phyloP scores from a whole-genome alignment of 2,329 filamentous ascomycete genomes.

The Blastomyces silverae region DNA sequence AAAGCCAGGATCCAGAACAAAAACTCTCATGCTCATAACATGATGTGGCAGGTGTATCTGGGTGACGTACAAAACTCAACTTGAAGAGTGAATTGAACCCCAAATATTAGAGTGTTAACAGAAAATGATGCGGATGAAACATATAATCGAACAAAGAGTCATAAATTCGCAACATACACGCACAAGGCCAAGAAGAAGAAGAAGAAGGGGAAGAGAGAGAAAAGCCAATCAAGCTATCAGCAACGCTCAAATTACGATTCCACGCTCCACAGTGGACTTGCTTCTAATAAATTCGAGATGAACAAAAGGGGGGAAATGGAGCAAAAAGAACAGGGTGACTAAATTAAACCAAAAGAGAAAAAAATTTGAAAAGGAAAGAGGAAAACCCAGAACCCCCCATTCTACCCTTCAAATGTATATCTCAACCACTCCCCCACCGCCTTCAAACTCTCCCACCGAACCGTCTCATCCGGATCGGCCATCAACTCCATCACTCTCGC shows the following conservation, averaged over 20 bases:
- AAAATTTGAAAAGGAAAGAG: background rate
- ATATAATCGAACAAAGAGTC: no score
- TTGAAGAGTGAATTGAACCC: background rate
- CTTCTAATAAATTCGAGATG: slow-evolving; percentile 3
- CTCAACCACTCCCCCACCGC: slow-evolving; percentile 73
- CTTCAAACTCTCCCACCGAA: slow-evolving; percentile 86
- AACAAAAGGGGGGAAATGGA: background rate
- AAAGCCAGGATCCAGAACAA: background rate
- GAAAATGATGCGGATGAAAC: no score
- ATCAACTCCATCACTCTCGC: slow-evolving; percentile 87
- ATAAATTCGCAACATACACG: background rate
- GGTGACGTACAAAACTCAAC: background rate
- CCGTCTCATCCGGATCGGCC: slow-evolving; percentile 78
- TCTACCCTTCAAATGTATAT: slow-evolving; percentile 56
- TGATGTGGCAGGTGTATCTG: background rate
- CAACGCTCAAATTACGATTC: background rate
- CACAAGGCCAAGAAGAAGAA: background rate
- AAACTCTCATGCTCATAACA: background rate
- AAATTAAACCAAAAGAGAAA: background rate
- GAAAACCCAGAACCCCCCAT: background rate
- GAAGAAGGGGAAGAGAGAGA: no score
- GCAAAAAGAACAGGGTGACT: background rate
- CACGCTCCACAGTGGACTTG: slow-evolving; percentile 3
- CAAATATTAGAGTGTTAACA: background rate
- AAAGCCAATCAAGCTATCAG: background rate